These are phyloP conservation scores for Thuja plicata DNA, from an alignment of 83 land plant species.

Conservation along the genomic window DNA sequence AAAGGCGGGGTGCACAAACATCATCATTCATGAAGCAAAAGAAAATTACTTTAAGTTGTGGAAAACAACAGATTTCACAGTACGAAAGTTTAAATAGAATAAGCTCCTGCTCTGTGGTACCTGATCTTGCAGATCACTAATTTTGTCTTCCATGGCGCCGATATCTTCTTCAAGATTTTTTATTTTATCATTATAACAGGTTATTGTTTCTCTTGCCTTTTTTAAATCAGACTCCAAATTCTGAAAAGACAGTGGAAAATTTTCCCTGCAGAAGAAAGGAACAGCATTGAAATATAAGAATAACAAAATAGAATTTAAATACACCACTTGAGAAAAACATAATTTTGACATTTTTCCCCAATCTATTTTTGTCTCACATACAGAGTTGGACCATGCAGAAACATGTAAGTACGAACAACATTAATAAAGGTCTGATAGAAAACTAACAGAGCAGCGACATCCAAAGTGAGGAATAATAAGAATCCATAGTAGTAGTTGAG, in stretches of 20 bases:
- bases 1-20: neutral
- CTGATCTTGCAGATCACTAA: conserved; percentile 10
- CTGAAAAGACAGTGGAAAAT: conserved; percentile 7
- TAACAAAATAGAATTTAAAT: neutral
- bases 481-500: neutral
- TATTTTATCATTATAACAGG: neutral
- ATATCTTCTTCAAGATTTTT: conserved; percentile 8
- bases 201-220: neutral
- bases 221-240: conserved; percentile 7
- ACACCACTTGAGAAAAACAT: neutral
- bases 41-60: neutral
- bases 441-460: neutral
- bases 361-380: neutral
- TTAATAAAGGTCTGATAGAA: neutral
- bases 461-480: neutral
- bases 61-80: neutral
- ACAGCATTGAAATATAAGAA: conserved; percentile 3
- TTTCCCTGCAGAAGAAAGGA: neutral
- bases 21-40: neutral
- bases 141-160: conserved; percentile 1
- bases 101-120: neutral
- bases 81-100: neutral
- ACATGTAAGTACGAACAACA: neutral
- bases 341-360: neutral
- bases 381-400: neutral